Conservation (phyloP, 495 filamentous ascomycete species). For the Lindgomyces ingoldianus region DNA sequence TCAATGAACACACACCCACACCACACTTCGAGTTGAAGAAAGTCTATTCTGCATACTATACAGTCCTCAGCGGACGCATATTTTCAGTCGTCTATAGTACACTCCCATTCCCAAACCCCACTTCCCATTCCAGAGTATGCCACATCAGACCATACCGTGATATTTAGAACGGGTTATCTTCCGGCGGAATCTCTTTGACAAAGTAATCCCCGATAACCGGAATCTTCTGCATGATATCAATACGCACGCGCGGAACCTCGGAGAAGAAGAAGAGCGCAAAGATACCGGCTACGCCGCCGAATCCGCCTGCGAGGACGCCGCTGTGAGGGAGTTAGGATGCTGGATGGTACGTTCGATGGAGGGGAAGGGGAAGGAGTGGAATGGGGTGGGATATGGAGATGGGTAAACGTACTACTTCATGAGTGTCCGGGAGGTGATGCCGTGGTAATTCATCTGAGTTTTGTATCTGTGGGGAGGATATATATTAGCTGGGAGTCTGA, state of each 20-base stretch:
- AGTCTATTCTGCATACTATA: constrained; percentile 32
- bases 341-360: not conserved
- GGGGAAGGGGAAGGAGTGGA: not conserved
- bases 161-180: constrained; percentile 59
- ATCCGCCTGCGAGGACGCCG: constrained; percentile 55
- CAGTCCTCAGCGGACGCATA: constrained; percentile 1
- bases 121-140: not conserved
- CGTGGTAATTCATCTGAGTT: constrained; percentile 52
- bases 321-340: constrained; percentile 43
- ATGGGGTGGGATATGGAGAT: not conserved
- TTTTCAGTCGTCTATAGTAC: constrained; percentile 18
- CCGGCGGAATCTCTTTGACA: constrained; percentile 59
- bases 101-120: too few relatives aligned
- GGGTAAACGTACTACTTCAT: constrained; percentile 54
- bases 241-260: constrained; percentile 66
- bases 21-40: not conserved
- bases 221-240: constrained; percentile 62
- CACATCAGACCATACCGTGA: not conserved
- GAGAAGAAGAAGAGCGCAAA: constrained; percentile 72
- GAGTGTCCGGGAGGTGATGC: constrained; percentile 51
- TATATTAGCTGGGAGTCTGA: not conserved
- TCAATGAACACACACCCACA: not conserved
- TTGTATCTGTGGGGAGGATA: constrained; percentile 53
- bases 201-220: constrained; percentile 63
- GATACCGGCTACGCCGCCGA: constrained; percentile 62